phyloP scores from a whole-genome alignment of 228 moss, liverwort and hornwort species.

The Sphagnum fallax region DNA sequence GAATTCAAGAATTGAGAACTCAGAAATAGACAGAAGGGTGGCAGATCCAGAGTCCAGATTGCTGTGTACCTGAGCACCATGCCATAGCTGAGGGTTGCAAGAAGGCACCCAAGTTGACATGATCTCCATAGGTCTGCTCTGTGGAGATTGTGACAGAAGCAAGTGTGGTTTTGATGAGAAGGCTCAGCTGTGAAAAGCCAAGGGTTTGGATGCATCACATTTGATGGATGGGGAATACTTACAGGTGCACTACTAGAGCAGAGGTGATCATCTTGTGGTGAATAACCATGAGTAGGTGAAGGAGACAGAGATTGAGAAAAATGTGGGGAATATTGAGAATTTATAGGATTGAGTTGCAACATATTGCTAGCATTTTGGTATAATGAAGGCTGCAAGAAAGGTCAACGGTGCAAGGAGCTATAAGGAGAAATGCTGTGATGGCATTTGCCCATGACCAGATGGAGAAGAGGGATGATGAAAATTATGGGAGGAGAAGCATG shows the following conservation, averaged over 20 bases:
- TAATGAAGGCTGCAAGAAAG: conserved; percentile 38
- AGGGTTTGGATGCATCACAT: conserved; percentile 8
- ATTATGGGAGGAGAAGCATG: conserved; percentile 53
- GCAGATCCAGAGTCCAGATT: too few species aligned
- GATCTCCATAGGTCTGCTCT: conserved; percentile 47
- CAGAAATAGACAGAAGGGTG: too few species aligned
- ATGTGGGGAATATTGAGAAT: conserved; percentile 48
- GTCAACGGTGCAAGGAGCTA: conserved; percentile 57
- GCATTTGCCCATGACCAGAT: conserved; percentile 14
- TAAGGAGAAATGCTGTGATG: conserved; percentile 57
- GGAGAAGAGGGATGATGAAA: conserved; percentile 44
- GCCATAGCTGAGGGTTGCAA: conserved; percentile 21
- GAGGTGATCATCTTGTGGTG: conserved; percentile 21
- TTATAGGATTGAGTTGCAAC: conserved; percentile 70
- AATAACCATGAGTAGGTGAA: conserved; percentile 61
- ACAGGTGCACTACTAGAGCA: conserved; percentile 62
- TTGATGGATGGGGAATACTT: conserved; percentile 60
- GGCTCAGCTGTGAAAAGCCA: conserved; percentile 34
- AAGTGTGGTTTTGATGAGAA: conserved; percentile 47
- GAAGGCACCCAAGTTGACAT: conserved; percentile 22
- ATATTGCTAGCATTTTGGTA: conserved; percentile 22
- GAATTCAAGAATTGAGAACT: conserved; percentile 46
- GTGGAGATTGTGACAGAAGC: conserved; percentile 82
- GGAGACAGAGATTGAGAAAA: conserved; percentile 92
- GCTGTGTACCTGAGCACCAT: conserved; percentile 17